Percentiles rank a stretch among this genome's conserved stretches.
Conservation (phyloP, 2,329 filamentous ascomycete genomes). For the Fusarium ambrosium region DNA sequence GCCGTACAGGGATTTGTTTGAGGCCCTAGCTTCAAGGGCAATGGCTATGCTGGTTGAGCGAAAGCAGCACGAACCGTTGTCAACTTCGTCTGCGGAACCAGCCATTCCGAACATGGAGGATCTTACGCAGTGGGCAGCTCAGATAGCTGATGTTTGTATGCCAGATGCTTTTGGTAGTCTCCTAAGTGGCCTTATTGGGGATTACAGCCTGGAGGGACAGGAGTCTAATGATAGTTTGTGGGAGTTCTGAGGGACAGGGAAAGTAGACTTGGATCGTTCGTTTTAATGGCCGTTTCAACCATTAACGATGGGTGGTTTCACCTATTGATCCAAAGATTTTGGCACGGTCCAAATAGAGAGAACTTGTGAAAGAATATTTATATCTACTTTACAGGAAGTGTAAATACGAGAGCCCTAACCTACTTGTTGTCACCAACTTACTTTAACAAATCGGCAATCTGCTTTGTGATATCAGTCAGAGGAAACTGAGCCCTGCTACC, state of each 20-base stretch:
- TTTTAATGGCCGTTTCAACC: neutral
- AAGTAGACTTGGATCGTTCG: neutral
- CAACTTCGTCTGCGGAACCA: neutral
- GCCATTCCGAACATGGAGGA: neutral
- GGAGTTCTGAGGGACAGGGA: neutral
- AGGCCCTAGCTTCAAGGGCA: constrained; percentile 32
- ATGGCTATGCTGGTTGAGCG: neutral
- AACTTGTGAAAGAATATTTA: neutral
- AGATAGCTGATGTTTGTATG: neutral
- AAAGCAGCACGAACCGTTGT: neutral
- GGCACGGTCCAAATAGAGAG: neutral
- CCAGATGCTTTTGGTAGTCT: neutral
- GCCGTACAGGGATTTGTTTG: constrained; percentile 52
- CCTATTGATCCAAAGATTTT: neutral
- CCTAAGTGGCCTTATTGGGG: neutral
- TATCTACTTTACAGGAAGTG: neutral
- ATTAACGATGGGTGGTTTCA: neutral
- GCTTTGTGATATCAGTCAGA: constrained; percentile 12
- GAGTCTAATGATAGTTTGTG: neutral
- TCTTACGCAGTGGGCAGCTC: neutral
- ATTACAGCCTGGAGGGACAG: neutral
- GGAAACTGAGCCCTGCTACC: constrained; percentile 17
- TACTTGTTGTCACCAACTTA: neutral
- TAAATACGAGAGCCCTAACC: neutral
- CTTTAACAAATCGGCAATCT: neutral